Evolutionary conservation across 768 basidiomycete species (phyloP).

Genomic region (Hygrocybe punicea): DNA sequence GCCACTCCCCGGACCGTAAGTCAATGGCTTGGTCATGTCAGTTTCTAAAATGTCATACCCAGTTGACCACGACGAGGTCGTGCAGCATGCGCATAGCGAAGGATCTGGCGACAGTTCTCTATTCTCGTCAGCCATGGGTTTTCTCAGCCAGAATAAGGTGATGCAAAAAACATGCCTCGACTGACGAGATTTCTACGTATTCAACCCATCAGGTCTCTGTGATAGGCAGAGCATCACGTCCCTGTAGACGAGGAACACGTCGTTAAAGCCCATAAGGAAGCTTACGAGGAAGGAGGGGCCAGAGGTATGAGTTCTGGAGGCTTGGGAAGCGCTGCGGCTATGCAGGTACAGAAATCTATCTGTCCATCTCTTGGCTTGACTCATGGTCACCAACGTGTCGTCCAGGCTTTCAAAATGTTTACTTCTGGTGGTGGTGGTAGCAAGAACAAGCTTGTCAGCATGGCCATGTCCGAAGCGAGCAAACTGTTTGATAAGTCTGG

Average conservation of each 20-base stretch:
- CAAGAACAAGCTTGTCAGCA: slow-evolving; percentile 68
- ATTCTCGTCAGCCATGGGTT: slow-evolving; percentile 54
- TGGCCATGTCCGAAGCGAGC: slow-evolving; percentile 81
- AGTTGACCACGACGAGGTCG: slow-evolving; percentile 67
- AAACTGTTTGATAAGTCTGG: slow-evolving; percentile 73
- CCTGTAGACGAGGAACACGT: slow-evolving; percentile 69
- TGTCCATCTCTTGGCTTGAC: neutral
- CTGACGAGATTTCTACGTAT: neutral
- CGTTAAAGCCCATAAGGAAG: slow-evolving; percentile 56
- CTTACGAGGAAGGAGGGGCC: slow-evolving; percentile 54
- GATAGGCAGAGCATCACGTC: slow-evolving; percentile 49
- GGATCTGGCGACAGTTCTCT: slow-evolving; percentile 56
- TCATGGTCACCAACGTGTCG: neutral
- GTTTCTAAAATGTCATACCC: neutral
- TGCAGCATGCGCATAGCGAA: slow-evolving; percentile 51
- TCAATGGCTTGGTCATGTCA: slow-evolving; percentile 6
- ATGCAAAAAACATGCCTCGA: slow-evolving; percentile 4
- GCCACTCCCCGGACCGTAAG: slow-evolving; percentile 33
- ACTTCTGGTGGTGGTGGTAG: slow-evolving; percentile 51
- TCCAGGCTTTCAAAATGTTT: slow-evolving; percentile 63
- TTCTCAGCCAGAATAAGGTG: slow-evolving; percentile 53
- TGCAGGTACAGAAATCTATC: slow-evolving; percentile 50
- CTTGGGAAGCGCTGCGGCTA: slow-evolving; percentile 74
- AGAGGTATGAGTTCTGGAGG: slow-evolving; percentile 54
- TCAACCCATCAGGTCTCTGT: neutral